Base-by-base conservation (phyloP, 768 basidiomycete genomes). In the Xerocomus potaroensis region DNA sequence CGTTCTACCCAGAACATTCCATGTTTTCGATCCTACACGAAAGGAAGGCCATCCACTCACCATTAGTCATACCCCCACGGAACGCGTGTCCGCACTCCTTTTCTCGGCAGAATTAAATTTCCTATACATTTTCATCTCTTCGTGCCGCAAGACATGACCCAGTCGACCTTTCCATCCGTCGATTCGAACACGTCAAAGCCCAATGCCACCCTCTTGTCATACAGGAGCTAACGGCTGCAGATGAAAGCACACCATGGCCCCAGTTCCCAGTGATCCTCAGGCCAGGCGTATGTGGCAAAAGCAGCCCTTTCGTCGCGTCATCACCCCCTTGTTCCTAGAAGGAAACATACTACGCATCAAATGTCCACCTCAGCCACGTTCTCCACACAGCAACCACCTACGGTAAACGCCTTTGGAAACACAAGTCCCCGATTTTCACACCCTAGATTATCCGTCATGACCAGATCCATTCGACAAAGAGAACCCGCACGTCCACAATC, bases 1-100 rank as follows among this genome's bases (percentile, higher is more conserved):
- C 26, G 45, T 63, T 63, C 61, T 42, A 58, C 15, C 43, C 45
- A 61, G 60, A 61, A 61, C 47, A 34, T 61, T 63, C 60, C 49
- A 51, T 43, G 32, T 37, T 46, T 37, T 43, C 41, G 31, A 47
- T 24, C 38, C 30, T 12, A 16, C 27, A 19, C 26, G 19, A 38
- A 43, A 8, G 30, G 38, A 23, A 23, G 16, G 16, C 29, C 7
- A n/a, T n/a, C n/a, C n/a, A n/a, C n/a, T n/a, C n/a, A n/a, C n/a
- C n/a, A n/a, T n/a, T n/a, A n/a, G n/a, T n/a, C n/a, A n/a, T n/a
- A n/a, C n/a, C n/a, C n/a, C n/a, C n/a, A n/a, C n/a, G n/a, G n/a
- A n/a, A n/a, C n/a, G n/a, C n/a, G n/a, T n/a, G n/a, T n/a, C n/a
- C n/a, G n/a, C n/a, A n/a, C 9, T 37, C 46, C 43, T 36, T 49